These are phyloP conservation scores for Grosmannia clavigera DNA, from an alignment of 2,329 filamentous ascomycete species.

Conservation along the genomic window DNA sequence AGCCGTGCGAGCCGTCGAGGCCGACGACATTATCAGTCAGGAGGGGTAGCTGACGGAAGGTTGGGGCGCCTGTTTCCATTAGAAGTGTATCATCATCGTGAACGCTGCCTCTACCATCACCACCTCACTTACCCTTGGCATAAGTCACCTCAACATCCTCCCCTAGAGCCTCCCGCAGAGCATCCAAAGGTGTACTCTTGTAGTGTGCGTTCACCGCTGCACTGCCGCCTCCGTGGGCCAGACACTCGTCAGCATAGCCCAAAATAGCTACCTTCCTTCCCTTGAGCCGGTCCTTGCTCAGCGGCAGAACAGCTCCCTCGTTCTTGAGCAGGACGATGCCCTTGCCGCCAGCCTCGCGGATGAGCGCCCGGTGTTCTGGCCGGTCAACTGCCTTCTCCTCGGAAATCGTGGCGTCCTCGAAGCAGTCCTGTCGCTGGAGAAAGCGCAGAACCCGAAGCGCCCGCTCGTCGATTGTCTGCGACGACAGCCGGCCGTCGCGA, in stretches of 20 bases:
- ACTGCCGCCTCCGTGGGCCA: slow-evolving; percentile 56
- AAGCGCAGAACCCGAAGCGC: slow-evolving; percentile 48
- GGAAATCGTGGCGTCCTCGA: slow-evolving; percentile 42
- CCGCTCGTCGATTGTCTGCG: slow-evolving; percentile 41
- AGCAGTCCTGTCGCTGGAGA: slow-evolving; percentile 49
- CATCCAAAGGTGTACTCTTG: slow-evolving; percentile 18
- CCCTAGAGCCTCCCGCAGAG: background rate
- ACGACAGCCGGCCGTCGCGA: slow-evolving; percentile 32
- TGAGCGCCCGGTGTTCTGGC: slow-evolving; percentile 45
- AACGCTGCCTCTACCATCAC: background rate
- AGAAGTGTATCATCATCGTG: no score
- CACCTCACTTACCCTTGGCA: background rate
- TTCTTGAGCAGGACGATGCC: slow-evolving; percentile 55
- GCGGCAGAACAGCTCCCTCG: slow-evolving; percentile 43
- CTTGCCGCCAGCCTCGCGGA: slow-evolving; percentile 48
- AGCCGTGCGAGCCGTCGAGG: background rate
- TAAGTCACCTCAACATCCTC: background rate
- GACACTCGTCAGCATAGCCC: slow-evolving; percentile 52
- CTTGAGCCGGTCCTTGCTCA: slow-evolving; percentile 29
- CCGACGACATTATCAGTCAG: background rate
- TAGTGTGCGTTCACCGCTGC: slow-evolving; percentile 59
- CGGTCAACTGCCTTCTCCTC: slow-evolving; percentile 44
- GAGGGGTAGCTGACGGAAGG: background rate
- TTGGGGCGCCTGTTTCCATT: background rate
- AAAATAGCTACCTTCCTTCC: slow-evolving; percentile 52